These are phyloP conservation scores for Epicoccum nigrum DNA, from an alignment of 2,329 filamentous ascomycete genomes.

Conservation along the genomic window DNA sequence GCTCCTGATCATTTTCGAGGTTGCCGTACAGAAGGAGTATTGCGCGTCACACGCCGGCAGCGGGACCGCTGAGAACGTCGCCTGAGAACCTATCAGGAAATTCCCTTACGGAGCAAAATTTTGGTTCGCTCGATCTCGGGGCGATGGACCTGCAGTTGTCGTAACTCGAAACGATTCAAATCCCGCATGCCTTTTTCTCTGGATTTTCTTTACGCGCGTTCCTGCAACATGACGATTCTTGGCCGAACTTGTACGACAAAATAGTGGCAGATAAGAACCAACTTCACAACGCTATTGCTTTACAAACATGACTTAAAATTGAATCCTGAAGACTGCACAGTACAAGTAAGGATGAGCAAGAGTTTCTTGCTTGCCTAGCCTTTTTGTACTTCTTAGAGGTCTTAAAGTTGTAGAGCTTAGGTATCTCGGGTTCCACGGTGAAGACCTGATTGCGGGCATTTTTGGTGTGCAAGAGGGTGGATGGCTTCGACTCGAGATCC, in stretches of 20 bases:
- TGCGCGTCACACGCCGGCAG: slow-evolving; percentile 11
- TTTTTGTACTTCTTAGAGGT: no score
- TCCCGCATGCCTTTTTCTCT: slow-evolving; percentile 1
- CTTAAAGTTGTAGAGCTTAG: no score
- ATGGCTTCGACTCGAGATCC: neutral
- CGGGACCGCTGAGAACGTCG: slow-evolving; percentile 6
- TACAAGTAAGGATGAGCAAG: no score
- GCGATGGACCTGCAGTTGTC: neutral
- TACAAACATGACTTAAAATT: no score
- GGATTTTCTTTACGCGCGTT: slow-evolving; percentile 11
- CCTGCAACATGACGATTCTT: slow-evolving; percentile 12
- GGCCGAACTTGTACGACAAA: slow-evolving; percentile 4
- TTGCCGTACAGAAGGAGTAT: slow-evolving; percentile 8
- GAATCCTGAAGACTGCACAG: no score
- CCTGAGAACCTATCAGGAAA: slow-evolving; percentile 1
- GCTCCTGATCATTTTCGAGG: slow-evolving; percentile 15
- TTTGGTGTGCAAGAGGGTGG: neutral
- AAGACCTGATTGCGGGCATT: no score
- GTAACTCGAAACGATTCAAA: neutral
- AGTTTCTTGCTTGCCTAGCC: no score
- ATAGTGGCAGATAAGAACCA: no score
- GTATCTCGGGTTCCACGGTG: no score
- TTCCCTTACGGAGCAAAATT: neutral
- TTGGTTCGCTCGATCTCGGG: neutral
- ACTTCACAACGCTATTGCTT: no score